phyloP scores from a whole-genome alignment of 2,329 filamentous ascomycete genomes.

The Fusarium coffeatum region DNA sequence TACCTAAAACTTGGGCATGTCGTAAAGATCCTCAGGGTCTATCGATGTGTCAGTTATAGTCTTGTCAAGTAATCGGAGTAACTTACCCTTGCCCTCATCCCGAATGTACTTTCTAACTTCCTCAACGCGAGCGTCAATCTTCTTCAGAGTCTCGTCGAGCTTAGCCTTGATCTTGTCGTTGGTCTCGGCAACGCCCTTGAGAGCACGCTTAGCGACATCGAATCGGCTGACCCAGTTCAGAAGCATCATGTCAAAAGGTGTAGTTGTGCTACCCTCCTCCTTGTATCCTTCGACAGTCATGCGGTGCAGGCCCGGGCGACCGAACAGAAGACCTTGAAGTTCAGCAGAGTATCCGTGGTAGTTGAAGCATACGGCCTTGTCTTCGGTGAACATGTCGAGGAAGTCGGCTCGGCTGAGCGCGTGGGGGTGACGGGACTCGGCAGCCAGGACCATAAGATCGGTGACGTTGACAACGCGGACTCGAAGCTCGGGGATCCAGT shows the following conservation, averaged over 20 bases:
- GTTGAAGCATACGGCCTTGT: conserved; percentile 70
- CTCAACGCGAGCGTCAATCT: conserved; percentile 61
- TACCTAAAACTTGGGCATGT: conserved; percentile 36
- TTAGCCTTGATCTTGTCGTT: conserved; percentile 61
- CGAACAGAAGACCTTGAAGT: conserved; percentile 71
- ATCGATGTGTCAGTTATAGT: neutral
- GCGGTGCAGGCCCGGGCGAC: conserved; percentile 62
- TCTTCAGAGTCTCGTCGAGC: conserved; percentile 59
- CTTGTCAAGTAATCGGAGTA: fast-evolving
- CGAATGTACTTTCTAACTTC: conserved; percentile 65
- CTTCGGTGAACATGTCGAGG: conserved; percentile 65
- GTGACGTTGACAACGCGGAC: conserved; percentile 74
- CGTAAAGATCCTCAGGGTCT: conserved; percentile 41
- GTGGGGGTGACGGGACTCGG: conserved; percentile 68
- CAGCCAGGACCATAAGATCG: conserved; percentile 71
- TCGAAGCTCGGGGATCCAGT: conserved; percentile 62
- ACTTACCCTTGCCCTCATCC: conserved; percentile 61
- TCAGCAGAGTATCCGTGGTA: conserved; percentile 74
- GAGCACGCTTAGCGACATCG: conserved; percentile 66
- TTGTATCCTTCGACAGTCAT: conserved; percentile 69
- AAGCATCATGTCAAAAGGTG: conserved; percentile 77
- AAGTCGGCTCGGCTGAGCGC: conserved; percentile 65
- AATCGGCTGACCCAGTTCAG: conserved; percentile 70
- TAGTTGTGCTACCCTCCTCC: conserved; percentile 75
- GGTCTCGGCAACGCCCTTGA: conserved; percentile 59